Evolutionary conservation across 805 yeast genomes (phyloP), one percentile per base, ranked within the genome.

Genomic region (Pichia thaimueangensis): DNA sequence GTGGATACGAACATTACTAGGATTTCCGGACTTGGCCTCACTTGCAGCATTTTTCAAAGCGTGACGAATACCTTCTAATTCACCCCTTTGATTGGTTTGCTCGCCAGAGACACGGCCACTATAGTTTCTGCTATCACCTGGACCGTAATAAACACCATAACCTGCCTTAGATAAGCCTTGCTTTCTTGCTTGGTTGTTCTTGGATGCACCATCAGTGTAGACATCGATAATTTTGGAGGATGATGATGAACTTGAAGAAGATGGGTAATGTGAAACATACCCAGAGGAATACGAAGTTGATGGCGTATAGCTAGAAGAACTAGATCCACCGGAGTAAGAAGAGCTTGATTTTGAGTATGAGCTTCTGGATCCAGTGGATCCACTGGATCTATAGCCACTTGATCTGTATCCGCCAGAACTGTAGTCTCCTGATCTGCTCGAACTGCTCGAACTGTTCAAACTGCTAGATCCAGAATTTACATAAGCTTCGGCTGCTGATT

Each of bases 71-170:
- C 95, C 96, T 12, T 65, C 58, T 10, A 88, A 70, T 60, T 89
- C 97, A 1, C 95, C 93, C 31, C 86, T 63, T 50, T 85, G 88
- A 52, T 87, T 88, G 1, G 95, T 86, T 27, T 80, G 87, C 3
- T 57, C 59, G 2, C 66, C 69, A 2, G n/a, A 32, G 21, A 86
- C 64, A 0, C 81, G 75, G 5, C 68, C 76, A 0, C 81, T 67
- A 9, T 68, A 63, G 56, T 83, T 84, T 35, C 82, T 59, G 2
- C 68, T 45, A 52, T 80, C 82, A 28, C 59, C 54, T 0, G 51
- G 63, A 0, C 87, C 89, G 57, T 72, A 86, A 57, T 65, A 86
- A 0, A 83, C 84, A 20, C 96, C 97, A 53, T 74, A 78, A 0
- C 97, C 96, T 0, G 82, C 79, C 3, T 51, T 43, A 1, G 52